A percentile compares a stretch with the other conserved stretches of the same genome.
phyloP scores from a whole-genome alignment of 306 rosid genomes.

The Pueraria montana region DNA sequence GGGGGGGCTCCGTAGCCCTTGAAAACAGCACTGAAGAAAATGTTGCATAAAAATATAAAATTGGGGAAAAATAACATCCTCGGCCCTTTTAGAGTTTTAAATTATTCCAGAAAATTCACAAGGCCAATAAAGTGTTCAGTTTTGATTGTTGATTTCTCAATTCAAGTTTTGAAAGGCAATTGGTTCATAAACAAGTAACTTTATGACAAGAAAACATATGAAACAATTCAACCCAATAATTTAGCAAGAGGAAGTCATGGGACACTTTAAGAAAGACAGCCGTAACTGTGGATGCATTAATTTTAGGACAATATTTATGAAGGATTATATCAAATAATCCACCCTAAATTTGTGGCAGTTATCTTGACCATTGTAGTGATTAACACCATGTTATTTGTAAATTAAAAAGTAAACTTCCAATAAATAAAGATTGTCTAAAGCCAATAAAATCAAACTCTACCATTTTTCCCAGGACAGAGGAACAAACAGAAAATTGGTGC shows the following conservation, averaged over 20 bases:
- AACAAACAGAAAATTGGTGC: constrained; percentile 59
- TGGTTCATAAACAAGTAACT: background rate
- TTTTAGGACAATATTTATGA: constrained; percentile 10
- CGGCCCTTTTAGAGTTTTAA: background rate
- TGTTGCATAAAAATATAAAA: constrained; percentile 3
- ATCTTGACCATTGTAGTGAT: constrained; percentile 3
- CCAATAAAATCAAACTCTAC: constrained; percentile 54
- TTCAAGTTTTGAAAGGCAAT: background rate
- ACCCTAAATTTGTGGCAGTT: background rate
- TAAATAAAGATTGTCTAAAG: constrained; percentile 28
- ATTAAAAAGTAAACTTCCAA: constrained; percentile 35
- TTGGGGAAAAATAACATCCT: background rate
- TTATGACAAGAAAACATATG: background rate
- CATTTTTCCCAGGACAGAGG: constrained; percentile 58
- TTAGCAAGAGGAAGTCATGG: background rate
- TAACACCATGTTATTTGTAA: constrained; percentile 14
- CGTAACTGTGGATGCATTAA: constrained; percentile 16
- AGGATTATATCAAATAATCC: background rate
- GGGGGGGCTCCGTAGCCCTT: background rate
- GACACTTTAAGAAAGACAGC: background rate
- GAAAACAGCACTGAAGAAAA: background rate
- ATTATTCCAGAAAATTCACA: background rate
- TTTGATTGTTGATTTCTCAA: constrained; percentile 5
- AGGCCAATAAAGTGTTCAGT: background rate
- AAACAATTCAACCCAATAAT: background rate